phyloP scores from a whole-genome alignment of 2,329 filamentous ascomycete genomes.

The Alternaria alternata region DNA sequence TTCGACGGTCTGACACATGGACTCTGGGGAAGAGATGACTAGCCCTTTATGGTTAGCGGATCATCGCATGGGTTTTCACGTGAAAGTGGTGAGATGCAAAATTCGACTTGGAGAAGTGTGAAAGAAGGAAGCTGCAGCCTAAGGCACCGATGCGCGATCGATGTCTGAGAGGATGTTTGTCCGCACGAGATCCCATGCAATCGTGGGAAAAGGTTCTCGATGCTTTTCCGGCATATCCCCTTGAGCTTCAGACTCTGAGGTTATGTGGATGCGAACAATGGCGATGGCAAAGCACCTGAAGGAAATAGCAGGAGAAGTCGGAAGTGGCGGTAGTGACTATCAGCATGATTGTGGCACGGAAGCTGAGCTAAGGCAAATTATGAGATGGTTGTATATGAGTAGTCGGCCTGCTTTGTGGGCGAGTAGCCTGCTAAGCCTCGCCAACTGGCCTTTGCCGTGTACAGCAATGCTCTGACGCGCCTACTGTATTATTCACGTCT shows the following conservation, averaged over 20 bases:
- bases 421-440: not conserved
- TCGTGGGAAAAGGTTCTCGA: not conserved
- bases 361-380: not conserved
- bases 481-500: constrained; percentile 2
- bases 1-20: constrained; percentile 27
- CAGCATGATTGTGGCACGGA: not conserved
- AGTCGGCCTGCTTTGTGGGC: not conserved
- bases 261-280: not conserved
- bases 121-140: not conserved
- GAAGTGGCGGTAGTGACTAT: not conserved
- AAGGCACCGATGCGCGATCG: not conserved
- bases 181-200: not conserved
- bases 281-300: no score
- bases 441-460: not conserved
- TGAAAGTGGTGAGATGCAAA: constrained; percentile 22
- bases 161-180: not conserved
- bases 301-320: not conserved
- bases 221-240: not conserved
- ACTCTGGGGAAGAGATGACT: constrained; percentile 30
- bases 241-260: not conserved
- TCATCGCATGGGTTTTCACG: constrained; percentile 28
- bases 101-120: not conserved
- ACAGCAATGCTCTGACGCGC: not conserved
- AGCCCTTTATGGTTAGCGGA: constrained; percentile 23
- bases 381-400: not conserved